Conservation (phyloP, 176 grass and related monocot species). For the Panicum miliaceum region DNA sequence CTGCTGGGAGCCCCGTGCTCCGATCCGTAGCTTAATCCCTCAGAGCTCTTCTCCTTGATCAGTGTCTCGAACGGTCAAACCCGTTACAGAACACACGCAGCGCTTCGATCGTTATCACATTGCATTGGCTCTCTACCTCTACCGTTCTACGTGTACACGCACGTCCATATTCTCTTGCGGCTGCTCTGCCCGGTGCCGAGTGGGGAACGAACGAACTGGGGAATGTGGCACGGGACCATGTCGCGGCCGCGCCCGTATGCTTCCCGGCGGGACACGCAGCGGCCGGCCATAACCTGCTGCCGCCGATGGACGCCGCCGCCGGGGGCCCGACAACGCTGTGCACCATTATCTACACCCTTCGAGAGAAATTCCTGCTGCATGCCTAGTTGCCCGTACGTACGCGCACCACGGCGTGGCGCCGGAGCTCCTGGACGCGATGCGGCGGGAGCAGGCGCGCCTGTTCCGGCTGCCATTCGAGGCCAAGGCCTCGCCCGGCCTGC, state of each 20-base stretch:
- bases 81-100: too few relatives aligned
- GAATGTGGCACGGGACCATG: too few relatives aligned
- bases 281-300: background rate
- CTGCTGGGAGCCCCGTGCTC: background rate
- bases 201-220: too few relatives aligned
- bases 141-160: too few relatives aligned
- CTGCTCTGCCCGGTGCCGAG: too few relatives aligned
- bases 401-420: slow-evolving; percentile 43
- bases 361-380: slow-evolving; percentile 17
- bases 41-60: background rate
- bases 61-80: too few relatives aligned
- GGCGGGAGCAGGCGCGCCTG: slow-evolving; percentile 50
- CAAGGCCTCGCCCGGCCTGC: slow-evolving; percentile 50
- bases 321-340: background rate
- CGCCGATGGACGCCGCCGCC: background rate
- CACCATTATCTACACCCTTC: background rate
- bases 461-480: slow-evolving; percentile 62
- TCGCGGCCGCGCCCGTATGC: too few relatives aligned
- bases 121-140: too few relatives aligned
- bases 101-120: background rate
- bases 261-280: background rate
- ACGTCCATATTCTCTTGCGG: too few relatives aligned
- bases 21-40: background rate
- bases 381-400: background rate
- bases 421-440: slow-evolving; percentile 54